These are phyloP conservation scores for Mycena galericulata DNA, from an alignment of 768 basidiomycete genomes.

Conservation along the genomic window DNA sequence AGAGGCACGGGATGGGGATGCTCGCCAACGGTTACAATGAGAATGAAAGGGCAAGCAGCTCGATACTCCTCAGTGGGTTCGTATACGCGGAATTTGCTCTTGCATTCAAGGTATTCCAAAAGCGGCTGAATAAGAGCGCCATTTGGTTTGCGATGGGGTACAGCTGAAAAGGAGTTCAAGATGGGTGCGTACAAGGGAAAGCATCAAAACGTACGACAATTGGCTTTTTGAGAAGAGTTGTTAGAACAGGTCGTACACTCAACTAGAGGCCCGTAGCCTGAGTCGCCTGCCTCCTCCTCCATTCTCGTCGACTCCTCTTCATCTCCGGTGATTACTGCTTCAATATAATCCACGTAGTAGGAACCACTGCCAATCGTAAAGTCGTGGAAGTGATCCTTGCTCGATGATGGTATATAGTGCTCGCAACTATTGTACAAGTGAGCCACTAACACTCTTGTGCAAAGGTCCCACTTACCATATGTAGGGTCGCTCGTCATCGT, in stretches of 20 bases:
- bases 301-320: not conserved
- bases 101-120: slow-evolving; percentile 19
- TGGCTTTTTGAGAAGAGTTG: not conserved
- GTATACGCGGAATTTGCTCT: slow-evolving; percentile 15
- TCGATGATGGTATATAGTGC: not conserved
- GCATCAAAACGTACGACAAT: not conserved
- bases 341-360: slow-evolving; percentile 19
- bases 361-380: not conserved
- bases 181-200: not conserved
- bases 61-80: slow-evolving; percentile 32
- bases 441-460: no score
- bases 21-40: slow-evolving; percentile 25
- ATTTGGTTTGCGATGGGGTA: not conserved
- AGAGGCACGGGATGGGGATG: slow-evolving; percentile 42
- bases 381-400: slow-evolving; percentile 15
- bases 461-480: not conserved
- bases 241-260: slow-evolving; percentile 22
- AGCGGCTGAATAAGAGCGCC: slow-evolving; percentile 15
- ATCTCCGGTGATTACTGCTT: slow-evolving; percentile 21
- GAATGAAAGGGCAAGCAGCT: slow-evolving; percentile 31
- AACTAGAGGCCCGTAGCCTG: slow-evolving; percentile 7
- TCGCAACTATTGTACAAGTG: not conserved
- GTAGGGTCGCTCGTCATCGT: not conserved
- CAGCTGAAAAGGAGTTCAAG: not conserved
- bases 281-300: not conserved